A percentile compares a stretch with the other conserved stretches of the same genome.
Conservation (phyloP, 257 asterid species). For the Gardenia jasminoides region DNA sequence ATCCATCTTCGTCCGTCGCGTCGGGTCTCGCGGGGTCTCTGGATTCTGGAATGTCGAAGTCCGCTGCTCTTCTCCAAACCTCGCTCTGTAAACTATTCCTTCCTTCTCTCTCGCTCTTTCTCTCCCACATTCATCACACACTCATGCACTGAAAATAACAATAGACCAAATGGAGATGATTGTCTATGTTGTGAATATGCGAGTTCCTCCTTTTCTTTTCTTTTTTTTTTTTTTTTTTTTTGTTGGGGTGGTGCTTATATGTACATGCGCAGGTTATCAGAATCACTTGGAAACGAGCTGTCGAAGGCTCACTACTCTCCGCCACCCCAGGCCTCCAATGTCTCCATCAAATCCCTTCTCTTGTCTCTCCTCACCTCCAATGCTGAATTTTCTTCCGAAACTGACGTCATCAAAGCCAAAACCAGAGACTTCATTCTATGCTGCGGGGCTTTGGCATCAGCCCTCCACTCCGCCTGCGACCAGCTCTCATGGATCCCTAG, state of each 20-base stretch:
- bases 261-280: conserved; percentile 47
- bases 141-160: background rate
- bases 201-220: too few species aligned
- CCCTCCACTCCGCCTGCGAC: conserved; percentile 45
- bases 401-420: background rate
- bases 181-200: too few species aligned
- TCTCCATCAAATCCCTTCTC: conserved; percentile 66
- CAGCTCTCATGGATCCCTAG: conserved; percentile 73
- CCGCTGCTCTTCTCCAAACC: conserved; percentile 39
- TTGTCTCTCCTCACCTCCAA: conserved; percentile 44
- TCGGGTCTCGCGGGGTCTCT: background rate
- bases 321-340: conserved; percentile 41
- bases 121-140: background rate
- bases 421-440: conserved; percentile 57
- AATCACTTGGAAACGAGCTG: conserved; percentile 42
- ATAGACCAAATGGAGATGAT: too few species aligned
- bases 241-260: too few species aligned
- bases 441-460: conserved; percentile 75
- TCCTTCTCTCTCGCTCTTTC: background rate
- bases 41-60: conserved; percentile 30
- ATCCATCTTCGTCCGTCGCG: too few species aligned
- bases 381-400: background rate
- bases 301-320: conserved; percentile 51
- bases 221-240: too few species aligned
- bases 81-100: conserved; percentile 29